Conservation (phyloP, 2,329 filamentous ascomycete species). For the Chaetomiaceae sp. region DNA sequence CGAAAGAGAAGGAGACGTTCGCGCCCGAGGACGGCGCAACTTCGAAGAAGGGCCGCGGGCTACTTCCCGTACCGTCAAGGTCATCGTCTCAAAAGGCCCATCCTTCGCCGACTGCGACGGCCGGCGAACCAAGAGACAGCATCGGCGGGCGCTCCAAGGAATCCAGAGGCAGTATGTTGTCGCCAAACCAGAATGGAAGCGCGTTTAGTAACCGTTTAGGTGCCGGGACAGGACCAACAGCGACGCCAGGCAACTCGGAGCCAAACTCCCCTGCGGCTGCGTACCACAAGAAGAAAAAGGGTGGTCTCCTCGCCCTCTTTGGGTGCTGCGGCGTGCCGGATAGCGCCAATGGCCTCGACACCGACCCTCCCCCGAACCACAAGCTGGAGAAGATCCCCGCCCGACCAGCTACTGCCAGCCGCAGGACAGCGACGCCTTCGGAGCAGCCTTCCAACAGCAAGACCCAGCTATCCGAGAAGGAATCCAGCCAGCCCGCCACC, state of each 20-base stretch:
- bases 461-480: slow-evolving; percentile 47
- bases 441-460: slow-evolving; percentile 43
- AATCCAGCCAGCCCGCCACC: slow-evolving; percentile 33
- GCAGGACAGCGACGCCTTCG: slow-evolving; percentile 48
- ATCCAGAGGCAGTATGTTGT: slow-evolving; percentile 60
- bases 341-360: slow-evolving; percentile 49
- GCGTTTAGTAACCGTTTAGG: slow-evolving; percentile 60
- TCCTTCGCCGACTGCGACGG: slow-evolving; percentile 54
- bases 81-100: slow-evolving; percentile 59
- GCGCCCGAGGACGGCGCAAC: slow-evolving; percentile 39
- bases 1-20: slow-evolving; percentile 40
- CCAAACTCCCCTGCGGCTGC: slow-evolving; percentile 47
- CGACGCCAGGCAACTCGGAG: slow-evolving; percentile 45
- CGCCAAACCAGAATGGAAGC: slow-evolving; percentile 61
- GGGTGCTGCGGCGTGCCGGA: slow-evolving; percentile 64
- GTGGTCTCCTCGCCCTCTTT: slow-evolving; percentile 53
- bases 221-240: slow-evolving; percentile 48
- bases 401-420: slow-evolving; percentile 50
- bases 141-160: slow-evolving; percentile 61
- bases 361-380: slow-evolving; percentile 48
- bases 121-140: slow-evolving; percentile 56
- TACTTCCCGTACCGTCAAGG: slow-evolving; percentile 56
- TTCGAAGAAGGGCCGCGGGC: slow-evolving; percentile 47
- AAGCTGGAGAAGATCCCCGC: slow-evolving; percentile 54
- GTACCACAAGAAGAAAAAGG: slow-evolving; percentile 51